These are phyloP conservation scores for Lyophyllum decastes DNA, from an alignment of 768 basidiomycete species.

Conservation along the genomic window DNA sequence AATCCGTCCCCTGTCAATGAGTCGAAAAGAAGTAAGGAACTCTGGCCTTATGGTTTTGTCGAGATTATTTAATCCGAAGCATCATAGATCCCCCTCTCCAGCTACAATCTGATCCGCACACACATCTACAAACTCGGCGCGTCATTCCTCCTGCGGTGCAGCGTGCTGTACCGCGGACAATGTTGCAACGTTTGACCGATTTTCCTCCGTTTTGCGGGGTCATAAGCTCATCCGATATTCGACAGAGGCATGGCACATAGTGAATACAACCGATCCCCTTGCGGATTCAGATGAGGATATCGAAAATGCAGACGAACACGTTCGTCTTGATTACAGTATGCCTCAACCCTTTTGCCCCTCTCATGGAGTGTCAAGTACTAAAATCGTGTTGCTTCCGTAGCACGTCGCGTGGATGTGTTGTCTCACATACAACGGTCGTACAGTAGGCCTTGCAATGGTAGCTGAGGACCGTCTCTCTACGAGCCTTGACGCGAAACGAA, in stretches of 20 bases:
- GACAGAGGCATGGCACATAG: conserved; percentile 74
- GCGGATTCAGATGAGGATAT: conserved; percentile 74
- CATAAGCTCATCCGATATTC: conserved; percentile 9
- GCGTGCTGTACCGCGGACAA: conserved; percentile 35
- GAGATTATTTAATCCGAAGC: too few species aligned
- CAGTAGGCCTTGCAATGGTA: background rate
- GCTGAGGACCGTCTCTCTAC: background rate
- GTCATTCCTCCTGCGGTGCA: background rate
- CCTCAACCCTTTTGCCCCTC: background rate
- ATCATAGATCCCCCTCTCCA: conserved; percentile 6
- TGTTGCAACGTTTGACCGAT: conserved; percentile 44
- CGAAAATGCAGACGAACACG: conserved; percentile 54
- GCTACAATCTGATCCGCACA: conserved; percentile 10
- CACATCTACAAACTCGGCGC: conserved; percentile 10
- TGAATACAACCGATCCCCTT: conserved; percentile 63
- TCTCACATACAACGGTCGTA: conserved; percentile 11
- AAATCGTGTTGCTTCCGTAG: conserved; percentile 27
- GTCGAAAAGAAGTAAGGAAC: conserved; percentile 21
- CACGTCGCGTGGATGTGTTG: conserved; percentile 40
- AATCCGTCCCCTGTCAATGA: conserved; percentile 28
- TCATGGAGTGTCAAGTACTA: background rate
- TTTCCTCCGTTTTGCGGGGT: conserved; percentile 8
- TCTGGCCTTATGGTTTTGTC: background rate
- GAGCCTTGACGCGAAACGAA: background rate
- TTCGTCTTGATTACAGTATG: conserved; percentile 68